Base-by-base conservation (phyloP, 176 grass and related monocot species). In the Musa itinerans region DNA sequence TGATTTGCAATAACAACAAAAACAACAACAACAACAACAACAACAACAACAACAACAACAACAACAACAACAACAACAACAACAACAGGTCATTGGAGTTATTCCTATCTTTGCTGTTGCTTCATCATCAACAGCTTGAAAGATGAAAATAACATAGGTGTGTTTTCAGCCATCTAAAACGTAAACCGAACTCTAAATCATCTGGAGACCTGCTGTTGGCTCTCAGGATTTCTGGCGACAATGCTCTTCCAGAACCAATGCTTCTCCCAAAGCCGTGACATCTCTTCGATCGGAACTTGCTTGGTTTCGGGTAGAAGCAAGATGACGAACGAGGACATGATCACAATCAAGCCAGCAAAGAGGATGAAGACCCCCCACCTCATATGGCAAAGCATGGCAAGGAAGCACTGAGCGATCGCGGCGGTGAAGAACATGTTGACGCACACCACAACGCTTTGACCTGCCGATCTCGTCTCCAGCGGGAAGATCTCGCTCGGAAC, bases 391-490 rank as follows among this genome's bases (percentile, higher is more conserved):
- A 75, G 73, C 73, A 75, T 75, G 27, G 73, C 73, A 17, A 75
- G 73, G 73, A 75, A 75, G 25, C 73, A 75, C 54, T 75, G 73
- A 1, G 73, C 73, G 22, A 75, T 75, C 14, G 73, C 73, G 43
- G 73, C 73, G 10, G 73, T 75, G 73, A 75, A 75, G 73, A 75
- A 75, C 54, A 75, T 56, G 73, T 75, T 75, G 73, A 59, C 73
- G n/a, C 73, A 75, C 2, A 75, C 73, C 54, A 75, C 73, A 11
- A 75, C 12, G 54, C 73, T 75, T 49, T 75, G 73, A 8, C 73
- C 73, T 43, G 73, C 73, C 5, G 73, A 75, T 20, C 73, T 61
- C 11, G 73, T 75, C 53, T 75, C 73, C 73, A 75, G 24, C 16
- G 73, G 73, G 54, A 75, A 75, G 73, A 75, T 75, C 73, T 75